These are phyloP conservation scores for Solanum gandarillasii DNA, from an alignment of 257 asterid genomes.

Conservation along the genomic window DNA sequence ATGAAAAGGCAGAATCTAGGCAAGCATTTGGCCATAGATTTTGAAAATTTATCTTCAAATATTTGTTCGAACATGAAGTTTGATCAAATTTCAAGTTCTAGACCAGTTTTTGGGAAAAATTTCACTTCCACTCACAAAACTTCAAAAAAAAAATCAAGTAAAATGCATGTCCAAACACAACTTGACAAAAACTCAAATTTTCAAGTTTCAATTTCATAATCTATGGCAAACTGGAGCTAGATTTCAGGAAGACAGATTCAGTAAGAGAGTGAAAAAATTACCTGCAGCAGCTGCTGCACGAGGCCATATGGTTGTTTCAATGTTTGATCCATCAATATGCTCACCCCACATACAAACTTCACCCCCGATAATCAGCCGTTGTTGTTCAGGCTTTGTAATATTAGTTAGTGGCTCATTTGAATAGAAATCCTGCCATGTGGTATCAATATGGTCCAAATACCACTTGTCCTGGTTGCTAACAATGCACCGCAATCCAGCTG, in stretches of 20 bases:
- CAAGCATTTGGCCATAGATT: too few species aligned
- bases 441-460: constrained; percentile 82
- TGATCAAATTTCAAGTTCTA: too few species aligned
- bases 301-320: constrained; percentile 89
- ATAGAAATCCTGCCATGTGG: constrained; percentile 74
- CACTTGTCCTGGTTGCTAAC: constrained; percentile 93
- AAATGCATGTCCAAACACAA: too few species aligned
- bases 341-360: constrained; percentile 95
- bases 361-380: constrained; percentile 68
- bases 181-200: too few species aligned
- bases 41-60: too few species aligned
- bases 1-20: too few species aligned
- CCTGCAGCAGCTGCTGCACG: constrained; percentile 99
- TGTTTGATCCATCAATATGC: constrained; percentile 62
- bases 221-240: background rate
- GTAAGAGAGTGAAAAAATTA: constrained; percentile 3
- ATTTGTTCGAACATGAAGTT: too few species aligned
- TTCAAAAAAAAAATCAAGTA: too few species aligned
- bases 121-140: too few species aligned
- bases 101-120: too few species aligned
- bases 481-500: constrained; percentile 75
- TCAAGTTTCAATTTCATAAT: too few species aligned
- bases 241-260: background rate
- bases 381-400: constrained; percentile 58
- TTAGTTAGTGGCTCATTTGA: constrained; percentile 72